Conservation (phyloP, 2,329 filamentous ascomycete species). For the Microcyclosporella mali region DNA sequence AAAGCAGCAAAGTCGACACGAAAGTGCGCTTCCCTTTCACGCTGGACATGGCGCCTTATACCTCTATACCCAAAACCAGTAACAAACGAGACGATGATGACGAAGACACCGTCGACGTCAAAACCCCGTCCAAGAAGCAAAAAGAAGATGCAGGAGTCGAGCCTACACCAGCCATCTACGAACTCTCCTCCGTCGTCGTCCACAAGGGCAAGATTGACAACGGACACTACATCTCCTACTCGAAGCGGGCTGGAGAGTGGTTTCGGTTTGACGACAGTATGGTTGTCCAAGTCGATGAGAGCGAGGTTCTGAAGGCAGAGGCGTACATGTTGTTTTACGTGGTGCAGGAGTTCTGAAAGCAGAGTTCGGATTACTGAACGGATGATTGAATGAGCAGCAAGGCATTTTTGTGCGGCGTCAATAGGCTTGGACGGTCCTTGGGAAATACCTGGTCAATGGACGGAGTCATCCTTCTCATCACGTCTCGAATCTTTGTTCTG, state of each 20-base stretch:
- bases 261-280: conserved; percentile 94
- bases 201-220: conserved; percentile 91
- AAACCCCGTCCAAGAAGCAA: conserved; percentile 5
- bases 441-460: too few species aligned
- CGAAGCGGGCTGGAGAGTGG: conserved; percentile 78
- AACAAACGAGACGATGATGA: conserved; percentile 34
- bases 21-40: conserved; percentile 78
- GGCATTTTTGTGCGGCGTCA: too few species aligned
- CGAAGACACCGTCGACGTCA: conserved; percentile 15
- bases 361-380: too few species aligned
- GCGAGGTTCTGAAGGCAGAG: conserved; percentile 77
- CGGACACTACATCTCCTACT: conserved; percentile 89
- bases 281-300: conserved; percentile 75
- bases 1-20: conserved; percentile 82
- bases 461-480: too few species aligned
- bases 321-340: conserved; percentile 85
- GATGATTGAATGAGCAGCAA: too few species aligned
- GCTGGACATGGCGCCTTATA: conserved; percentile 87
- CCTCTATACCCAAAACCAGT: conserved; percentile 35
- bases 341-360: conserved; percentile 15
- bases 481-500: too few species aligned
- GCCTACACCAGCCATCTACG: conserved; percentile 61
- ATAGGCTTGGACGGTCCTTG: too few species aligned
- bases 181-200: conserved; percentile 82
- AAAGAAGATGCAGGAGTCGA: conserved; percentile 11